Conservation (phyloP, 129 eudicot genomes). For the Logfia minima region DNA sequence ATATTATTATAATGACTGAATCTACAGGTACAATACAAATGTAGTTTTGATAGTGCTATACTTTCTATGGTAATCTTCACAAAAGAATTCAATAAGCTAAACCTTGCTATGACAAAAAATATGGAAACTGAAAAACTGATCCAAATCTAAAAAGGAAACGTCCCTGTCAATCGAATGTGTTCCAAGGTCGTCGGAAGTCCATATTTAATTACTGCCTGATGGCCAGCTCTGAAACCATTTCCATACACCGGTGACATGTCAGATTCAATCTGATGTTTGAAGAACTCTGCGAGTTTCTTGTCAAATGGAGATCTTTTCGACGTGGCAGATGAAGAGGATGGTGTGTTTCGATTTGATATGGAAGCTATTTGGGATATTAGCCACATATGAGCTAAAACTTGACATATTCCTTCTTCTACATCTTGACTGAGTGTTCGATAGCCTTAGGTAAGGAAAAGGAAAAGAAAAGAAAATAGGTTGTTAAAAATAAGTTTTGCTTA, state of each 20-base stretch:
- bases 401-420: conserved; percentile 96
- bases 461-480: conserved; percentile 4
- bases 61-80: conserved; percentile 30
- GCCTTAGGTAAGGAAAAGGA: conserved; percentile 36
- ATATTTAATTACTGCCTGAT: conserved; percentile 67
- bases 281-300: conserved; percentile 77
- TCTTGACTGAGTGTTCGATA: conserved; percentile 73
- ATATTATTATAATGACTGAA: conserved; percentile 25
- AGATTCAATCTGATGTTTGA: conserved; percentile 79
- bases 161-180: conserved; percentile 76
- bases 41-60: conserved; percentile 25
- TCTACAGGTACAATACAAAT: conserved; percentile 32
- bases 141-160: conserved; percentile 52
- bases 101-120: conserved; percentile 16
- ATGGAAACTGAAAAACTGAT: conserved; percentile 19
- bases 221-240: conserved; percentile 74
- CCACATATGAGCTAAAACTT: conserved; percentile 91
- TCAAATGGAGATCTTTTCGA: conserved; percentile 71
- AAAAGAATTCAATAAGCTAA: conserved; percentile 21
- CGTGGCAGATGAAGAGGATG: conserved; percentile 41
- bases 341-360: conserved; percentile 31
- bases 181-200: conserved; percentile 75
- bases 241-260: conserved; percentile 78
- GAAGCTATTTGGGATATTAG: conserved; percentile 53
- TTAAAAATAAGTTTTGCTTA: background rate